Evolutionary conservation across 805 yeast species (phyloP).

Genomic region (Metschnikowia bowlesiae): DNA sequence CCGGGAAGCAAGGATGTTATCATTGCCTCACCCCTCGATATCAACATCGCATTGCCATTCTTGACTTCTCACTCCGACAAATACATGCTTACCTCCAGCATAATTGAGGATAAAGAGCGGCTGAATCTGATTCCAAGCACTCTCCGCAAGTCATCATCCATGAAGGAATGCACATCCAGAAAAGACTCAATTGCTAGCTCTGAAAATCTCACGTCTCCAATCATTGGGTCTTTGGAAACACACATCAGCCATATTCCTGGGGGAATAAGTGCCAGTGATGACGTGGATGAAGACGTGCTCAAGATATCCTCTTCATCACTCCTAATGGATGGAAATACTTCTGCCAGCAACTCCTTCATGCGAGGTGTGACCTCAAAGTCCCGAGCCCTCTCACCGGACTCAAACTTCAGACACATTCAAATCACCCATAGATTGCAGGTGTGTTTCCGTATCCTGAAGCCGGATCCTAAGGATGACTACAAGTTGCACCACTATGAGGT

Average conservation of each 20-base stretch:
- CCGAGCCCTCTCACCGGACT: conserved; percentile 56
- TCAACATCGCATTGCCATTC: conserved; percentile 41
- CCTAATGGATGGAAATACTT: conserved; percentile 24
- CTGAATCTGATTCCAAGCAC: not conserved
- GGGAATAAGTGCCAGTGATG: conserved; percentile 4
- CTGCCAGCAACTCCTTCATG: conserved; percentile 25
- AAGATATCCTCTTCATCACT: conserved; percentile 30
- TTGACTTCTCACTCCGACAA: conserved; percentile 37
- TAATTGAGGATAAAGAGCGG: conserved; percentile 6
- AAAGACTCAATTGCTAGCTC: conserved; percentile 5
- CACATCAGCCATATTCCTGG: conserved; percentile 26
- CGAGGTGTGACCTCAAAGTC: conserved; percentile 33
- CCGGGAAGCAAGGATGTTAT: conserved; percentile 15
- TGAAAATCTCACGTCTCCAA: conserved; percentile 25
- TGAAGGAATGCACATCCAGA: conserved; percentile 25
- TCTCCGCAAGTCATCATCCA: conserved; percentile 13
- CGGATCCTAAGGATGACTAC: conserved; percentile 42
- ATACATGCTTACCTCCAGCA: conserved; percentile 19
- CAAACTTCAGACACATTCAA: conserved; percentile 57
- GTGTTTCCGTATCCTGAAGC: conserved; percentile 62
- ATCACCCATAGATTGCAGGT: conserved; percentile 67
- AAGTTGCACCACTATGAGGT: conserved; percentile 75
- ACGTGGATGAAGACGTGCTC: conserved; percentile 18
- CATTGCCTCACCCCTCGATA: conserved; percentile 42
- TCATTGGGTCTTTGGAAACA: conserved; percentile 39